Base-by-base conservation (phyloP, 495 filamentous ascomycete genomes). In the Xylaria telfairii region DNA sequence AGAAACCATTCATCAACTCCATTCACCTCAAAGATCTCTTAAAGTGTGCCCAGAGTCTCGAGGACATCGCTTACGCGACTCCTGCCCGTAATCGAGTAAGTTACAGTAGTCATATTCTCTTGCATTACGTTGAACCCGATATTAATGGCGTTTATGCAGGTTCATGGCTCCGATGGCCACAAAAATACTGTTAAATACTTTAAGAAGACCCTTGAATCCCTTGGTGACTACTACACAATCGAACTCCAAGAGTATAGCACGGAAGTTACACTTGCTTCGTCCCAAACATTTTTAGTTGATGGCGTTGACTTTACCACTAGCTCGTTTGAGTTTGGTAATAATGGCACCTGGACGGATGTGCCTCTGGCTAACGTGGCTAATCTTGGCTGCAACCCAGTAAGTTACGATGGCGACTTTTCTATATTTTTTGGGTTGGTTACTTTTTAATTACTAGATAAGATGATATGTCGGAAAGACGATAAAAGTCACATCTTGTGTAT, bases 141-240 rank as follows among this genome's bases (percentile, higher is more conserved):
- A 8, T 53, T 65, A 34, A 72, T 72, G 19, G 65, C 10, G 68
- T 74, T 64, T 68, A 89, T 88, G 72, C 83, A 91, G 59, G 87
- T 88, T 28, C 90, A 91, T 73, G 89, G 90, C 34, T 79, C 84
- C 24, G 71, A 75, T 7, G 90, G 89, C 41, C 91, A 93, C 79
- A 86, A 90, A 47, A 82, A 84, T 70, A 93, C 89, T 0, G 85
- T 91, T 66, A 81, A 91, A 51, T 93, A 84, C 70, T 75, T 93
- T 73, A 87, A 87, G 72, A 76, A 83, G 44, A 77, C 83, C 56
- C 78, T 90, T 54, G 81, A 76, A 13, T 60, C 67, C 2, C 72
- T 78, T 37, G 79, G 78, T 53, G 81, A 83, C 67, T 91, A 91
- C 82, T 93, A 92, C 79, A 74, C 85, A 76, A 83, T 92, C 63